Percentiles rank a stretch among this genome's conserved stretches.
Conservation (phyloP, 176 grass and related monocot genomes). For the Zea luxurians region DNA sequence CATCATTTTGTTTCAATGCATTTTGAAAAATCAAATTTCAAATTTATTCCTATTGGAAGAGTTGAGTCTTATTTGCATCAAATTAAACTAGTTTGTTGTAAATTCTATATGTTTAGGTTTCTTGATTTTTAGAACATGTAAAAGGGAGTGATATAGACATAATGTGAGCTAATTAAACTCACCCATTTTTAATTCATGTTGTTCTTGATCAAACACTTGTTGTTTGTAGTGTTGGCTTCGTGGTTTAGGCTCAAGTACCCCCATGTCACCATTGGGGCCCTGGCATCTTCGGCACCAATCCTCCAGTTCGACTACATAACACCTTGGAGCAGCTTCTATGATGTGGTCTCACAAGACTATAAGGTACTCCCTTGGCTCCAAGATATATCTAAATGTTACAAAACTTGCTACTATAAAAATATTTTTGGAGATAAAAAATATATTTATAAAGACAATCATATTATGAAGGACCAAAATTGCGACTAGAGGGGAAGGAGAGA, state of each 20-base stretch:
- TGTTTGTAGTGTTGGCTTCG: constrained; percentile 51
- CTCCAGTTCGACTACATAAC: constrained; percentile 82
- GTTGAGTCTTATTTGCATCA: background rate
- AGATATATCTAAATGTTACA: background rate
- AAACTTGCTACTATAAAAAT: background rate
- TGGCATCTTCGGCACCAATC: constrained; percentile 85
- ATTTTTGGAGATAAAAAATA: no score
- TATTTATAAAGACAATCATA: background rate
- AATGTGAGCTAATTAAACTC: background rate
- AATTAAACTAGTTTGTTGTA: background rate
- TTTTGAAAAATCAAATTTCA: background rate
- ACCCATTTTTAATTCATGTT: background rate
- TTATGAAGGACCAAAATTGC: no score
- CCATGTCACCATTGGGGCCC: constrained; percentile 75
- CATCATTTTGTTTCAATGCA: background rate
- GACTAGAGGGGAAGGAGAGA: no score
- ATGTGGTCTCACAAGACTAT: constrained; percentile 73
- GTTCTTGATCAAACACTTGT: background rate
- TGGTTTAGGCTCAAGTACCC: constrained; percentile 99
- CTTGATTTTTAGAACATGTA: background rate
- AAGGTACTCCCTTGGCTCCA: constrained; percentile 45
- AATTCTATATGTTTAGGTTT: background rate
- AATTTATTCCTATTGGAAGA: background rate
- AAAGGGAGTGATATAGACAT: background rate
- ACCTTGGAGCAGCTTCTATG: constrained; percentile 77